Base-by-base conservation (phyloP, 805 yeast species). In the Lachancea thermotolerans region DNA sequence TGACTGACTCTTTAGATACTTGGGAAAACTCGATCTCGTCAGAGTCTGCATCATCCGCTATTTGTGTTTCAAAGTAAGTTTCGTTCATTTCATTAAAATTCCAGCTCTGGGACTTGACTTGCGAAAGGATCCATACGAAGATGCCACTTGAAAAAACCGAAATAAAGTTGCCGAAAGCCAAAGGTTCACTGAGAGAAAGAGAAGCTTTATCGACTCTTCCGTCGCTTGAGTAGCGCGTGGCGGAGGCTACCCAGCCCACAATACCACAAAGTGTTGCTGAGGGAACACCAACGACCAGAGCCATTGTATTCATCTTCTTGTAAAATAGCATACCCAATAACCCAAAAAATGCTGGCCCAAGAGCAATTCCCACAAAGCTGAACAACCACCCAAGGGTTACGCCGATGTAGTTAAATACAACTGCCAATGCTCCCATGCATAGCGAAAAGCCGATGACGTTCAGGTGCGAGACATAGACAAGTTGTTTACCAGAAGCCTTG, bases 401-500 rank as follows among this genome's bases (percentile, higher is more conserved):
- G 28, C 42, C 42, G 28, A 39, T 39, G 27, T 39, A 39, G 15
- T 39, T 39, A 35, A 39, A 39, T 15, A 39, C n/a, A 16, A 39
- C 35, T 3, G 42, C 28, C 35, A 39, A 30, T 7, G 25, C 42
- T 10, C 42, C 42, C 42, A 39, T 39, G 28, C 28, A 15, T 6
- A 39, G 27, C 14, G 42, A 15, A 31, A 39, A 39, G 14, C 14
- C 28, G 11, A 18, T 15, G 35, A 39, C 42, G 28, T 18, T 16
- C 4, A 39, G 11, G 35, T 39, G 42, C 16, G 42, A 16, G n/a
- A 39, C 42, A 18, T 8, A 16, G 27, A 39, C 42, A 39, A 39
- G 42, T 14, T 29, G 42, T 18, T 30, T 39, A 52, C 93, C 89
- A 10, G 75, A 60, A 7, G 95, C 95, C 27, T 69, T 67, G 42